Evolutionary conservation across 2,329 filamentous ascomycete genomes (phyloP).

Genomic region (Xylariaceae sp.): DNA sequence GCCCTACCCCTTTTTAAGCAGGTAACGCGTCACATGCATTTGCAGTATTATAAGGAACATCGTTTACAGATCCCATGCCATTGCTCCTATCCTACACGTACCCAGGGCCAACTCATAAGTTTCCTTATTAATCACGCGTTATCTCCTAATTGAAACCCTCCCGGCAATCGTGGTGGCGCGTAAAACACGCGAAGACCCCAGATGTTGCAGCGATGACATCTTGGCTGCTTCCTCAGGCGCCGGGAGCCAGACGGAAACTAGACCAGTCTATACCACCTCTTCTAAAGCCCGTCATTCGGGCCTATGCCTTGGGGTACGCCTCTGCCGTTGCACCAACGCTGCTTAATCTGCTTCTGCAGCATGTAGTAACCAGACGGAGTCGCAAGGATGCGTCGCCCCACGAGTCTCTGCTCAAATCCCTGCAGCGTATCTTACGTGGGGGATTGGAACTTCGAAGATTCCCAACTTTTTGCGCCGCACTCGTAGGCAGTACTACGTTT

Average conservation of each 20-base stretch:
- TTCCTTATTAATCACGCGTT: slow-evolving; percentile 1
- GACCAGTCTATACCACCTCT: slow-evolving; percentile 48
- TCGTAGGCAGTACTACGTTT: slow-evolving; percentile 63
- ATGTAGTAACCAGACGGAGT: slow-evolving; percentile 46
- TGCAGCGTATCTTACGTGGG: slow-evolving; percentile 48
- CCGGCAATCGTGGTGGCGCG: slow-evolving; percentile 11
- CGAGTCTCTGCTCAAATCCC: slow-evolving; percentile 37
- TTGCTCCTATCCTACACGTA: neutral
- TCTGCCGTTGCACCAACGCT: slow-evolving; percentile 61
- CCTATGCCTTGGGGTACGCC: slow-evolving; percentile 63
- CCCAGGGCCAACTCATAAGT: slow-evolving; percentile 5
- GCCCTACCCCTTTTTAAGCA: slow-evolving; percentile 11
- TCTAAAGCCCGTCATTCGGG: slow-evolving; percentile 59
- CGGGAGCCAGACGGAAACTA: slow-evolving; percentile 28
- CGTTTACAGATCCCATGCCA: neutral
- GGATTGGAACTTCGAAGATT: slow-evolving; percentile 61
- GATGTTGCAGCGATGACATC: slow-evolving; percentile 32
- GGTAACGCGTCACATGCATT: neutral
- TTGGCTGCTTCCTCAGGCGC: slow-evolving; percentile 21
- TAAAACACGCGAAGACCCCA: slow-evolving; percentile 12
- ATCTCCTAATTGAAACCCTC: neutral
- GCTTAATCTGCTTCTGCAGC: slow-evolving; percentile 56
- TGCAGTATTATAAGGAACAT: neutral
- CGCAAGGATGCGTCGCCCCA: slow-evolving; percentile 33
- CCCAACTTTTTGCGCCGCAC: slow-evolving; percentile 62